phyloP scores from a whole-genome alignment of 139 green algal genomes.

The Penium margaritaceum region DNA sequence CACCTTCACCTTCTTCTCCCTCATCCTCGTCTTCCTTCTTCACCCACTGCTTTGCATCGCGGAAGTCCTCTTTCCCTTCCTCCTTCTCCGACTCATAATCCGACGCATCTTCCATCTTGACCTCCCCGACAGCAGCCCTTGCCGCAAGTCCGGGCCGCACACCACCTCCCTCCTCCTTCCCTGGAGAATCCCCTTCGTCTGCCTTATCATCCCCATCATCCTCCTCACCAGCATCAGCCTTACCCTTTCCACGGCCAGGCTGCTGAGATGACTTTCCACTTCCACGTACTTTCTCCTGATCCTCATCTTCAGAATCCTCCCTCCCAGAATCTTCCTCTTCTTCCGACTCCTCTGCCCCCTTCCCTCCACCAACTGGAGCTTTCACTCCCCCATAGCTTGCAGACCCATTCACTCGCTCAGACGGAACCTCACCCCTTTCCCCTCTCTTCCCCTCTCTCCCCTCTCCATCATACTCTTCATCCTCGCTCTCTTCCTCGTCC shows the following conservation, averaged over 20 bases:
- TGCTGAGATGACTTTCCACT: too few relatives aligned
- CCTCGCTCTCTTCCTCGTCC: slow-evolving; percentile 16
- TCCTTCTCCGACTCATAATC: neutral
- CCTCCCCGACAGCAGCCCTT: too few relatives aligned
- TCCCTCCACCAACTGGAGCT: slow-evolving; percentile 23
- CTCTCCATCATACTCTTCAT: neutral
- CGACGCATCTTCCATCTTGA: too few relatives aligned
- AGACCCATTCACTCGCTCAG: slow-evolving; percentile 26
- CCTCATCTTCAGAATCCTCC: slow-evolving; percentile 10
- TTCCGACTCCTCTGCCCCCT: slow-evolving; percentile 3
- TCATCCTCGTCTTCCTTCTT: slow-evolving; percentile 20
- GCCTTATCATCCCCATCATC: slow-evolving; percentile 3
- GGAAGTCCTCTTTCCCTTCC: neutral
- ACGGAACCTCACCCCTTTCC: slow-evolving; percentile 11
- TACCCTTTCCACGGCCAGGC: slow-evolving; percentile 11
- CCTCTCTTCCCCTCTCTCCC: neutral
- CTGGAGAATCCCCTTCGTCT: slow-evolving; percentile 3
- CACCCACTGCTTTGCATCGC: neutral
- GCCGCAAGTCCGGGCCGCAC: too few relatives aligned
- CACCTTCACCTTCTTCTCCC: slow-evolving; percentile 2
- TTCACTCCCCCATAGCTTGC: too few relatives aligned
- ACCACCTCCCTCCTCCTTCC: too few relatives aligned
- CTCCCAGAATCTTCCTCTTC: slow-evolving; percentile 17
- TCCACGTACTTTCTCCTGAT: too few relatives aligned
- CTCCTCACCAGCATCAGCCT: slow-evolving; percentile 26